Base-by-base conservation (phyloP, 352 stramenopile genomes). In the Phytophthora capsici region DNA sequence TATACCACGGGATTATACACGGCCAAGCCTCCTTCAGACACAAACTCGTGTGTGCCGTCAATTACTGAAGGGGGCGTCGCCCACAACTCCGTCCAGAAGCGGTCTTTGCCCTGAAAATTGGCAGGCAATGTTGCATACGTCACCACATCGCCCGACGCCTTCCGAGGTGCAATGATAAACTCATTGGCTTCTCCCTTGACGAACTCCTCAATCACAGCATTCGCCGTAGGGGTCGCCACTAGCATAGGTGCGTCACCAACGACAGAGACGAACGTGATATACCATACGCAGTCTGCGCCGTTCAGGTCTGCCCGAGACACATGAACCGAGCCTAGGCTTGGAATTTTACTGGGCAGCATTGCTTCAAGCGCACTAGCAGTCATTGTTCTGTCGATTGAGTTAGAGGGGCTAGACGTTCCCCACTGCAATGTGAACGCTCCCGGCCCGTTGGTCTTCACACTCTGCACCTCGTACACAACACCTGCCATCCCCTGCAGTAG, bases 71-170 rank as follows among this genome's bases (percentile, higher is more conserved):
- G 75, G 6, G 84, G 72, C 3, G 89, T 88, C 7, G 84, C 84
- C 91, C 94, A 98, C 12, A 99, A 66, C 66, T 99, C 97, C 1
- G 95, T 98, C 78, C 97, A 99, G 67, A 99, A 99, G 1, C 93
- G 38, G 71, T 99, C 97, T 13, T 82, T 75, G 4, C 95, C 95
- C 67, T 92, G 81, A 57, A 98, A 98, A 22, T 71, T 85, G 1
- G 75, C 44, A 0, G 90, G 81, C 10, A 86, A 65, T 12, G 80
- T 90, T 9, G 81, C 78, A 55, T 99, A 97, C 23, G 84, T 93
- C 7, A 99, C 80, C 3, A 97, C 82, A 14, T 87, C 76, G 2
- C 94, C 94, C 10, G 90, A 97, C 3, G 91, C 88, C 60, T 98
- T 98, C 26, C 96, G 96, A 38, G 97, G 96, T 26, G 97, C 90